A percentile compares a stretch with the other conserved stretches of the same genome.
These are phyloP conservation scores for Glebionis coronaria DNA, from an alignment of 129 eudicot species.

Conservation along the genomic window DNA sequence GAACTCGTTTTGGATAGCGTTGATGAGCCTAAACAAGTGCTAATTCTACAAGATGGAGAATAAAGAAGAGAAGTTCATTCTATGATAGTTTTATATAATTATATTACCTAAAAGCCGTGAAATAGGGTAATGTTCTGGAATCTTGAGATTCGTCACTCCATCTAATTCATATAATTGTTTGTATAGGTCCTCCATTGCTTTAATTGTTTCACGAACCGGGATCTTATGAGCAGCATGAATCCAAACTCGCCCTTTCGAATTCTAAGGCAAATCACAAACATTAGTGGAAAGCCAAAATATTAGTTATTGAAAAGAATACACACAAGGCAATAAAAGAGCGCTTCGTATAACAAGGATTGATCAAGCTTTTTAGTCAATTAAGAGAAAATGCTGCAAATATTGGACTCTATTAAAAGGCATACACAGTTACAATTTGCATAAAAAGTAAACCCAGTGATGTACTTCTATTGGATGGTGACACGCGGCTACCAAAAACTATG, in stretches of 20 bases:
- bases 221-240: constrained; percentile 95
- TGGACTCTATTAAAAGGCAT: too few relatives aligned
- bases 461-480: too few relatives aligned
- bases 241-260: constrained; percentile 77
- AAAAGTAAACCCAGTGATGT: too few relatives aligned
- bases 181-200: constrained; percentile 95
- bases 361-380: neutral
- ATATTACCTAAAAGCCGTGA: constrained; percentile 73
- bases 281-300: neutral
- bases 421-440: too few relatives aligned
- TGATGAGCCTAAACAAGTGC: too few relatives aligned
- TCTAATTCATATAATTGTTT: constrained; percentile 75
- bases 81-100: neutral
- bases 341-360: constrained; percentile 2
- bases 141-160: constrained; percentile 80
- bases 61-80: too few relatives aligned
- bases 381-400: too few relatives aligned
- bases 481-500: too few relatives aligned
- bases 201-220: constrained; percentile 78
- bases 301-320: neutral
- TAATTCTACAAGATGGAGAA: too few relatives aligned
- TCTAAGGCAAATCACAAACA: neutral
- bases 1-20: too few relatives aligned
- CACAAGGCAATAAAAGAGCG: neutral
- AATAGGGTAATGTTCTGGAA: constrained; percentile 85